Conservation (phyloP, 2,329 filamentous ascomycete species). For the Fusarium lyarnte region DNA sequence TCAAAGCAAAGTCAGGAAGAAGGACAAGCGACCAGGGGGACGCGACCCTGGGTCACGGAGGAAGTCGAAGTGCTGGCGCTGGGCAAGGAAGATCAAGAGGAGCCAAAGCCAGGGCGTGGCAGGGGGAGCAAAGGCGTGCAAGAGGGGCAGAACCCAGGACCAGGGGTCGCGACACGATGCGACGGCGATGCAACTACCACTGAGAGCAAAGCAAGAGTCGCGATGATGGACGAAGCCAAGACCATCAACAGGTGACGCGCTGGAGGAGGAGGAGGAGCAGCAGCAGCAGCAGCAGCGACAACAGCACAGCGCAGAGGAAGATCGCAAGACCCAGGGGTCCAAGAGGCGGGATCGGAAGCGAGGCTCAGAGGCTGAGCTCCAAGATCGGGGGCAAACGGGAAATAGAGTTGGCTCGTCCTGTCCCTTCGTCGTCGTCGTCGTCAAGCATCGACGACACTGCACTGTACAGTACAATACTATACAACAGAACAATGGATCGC, state of each 20-base stretch:
- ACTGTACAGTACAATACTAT: constrained; percentile 9
- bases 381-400: constrained; percentile 28
- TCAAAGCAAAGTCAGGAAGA: constrained; percentile 46
- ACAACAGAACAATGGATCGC: constrained; percentile 20
- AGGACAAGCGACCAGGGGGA: constrained; percentile 43
- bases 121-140: constrained; percentile 38
- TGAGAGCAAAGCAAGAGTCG: constrained; percentile 25
- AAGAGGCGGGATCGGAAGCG: constrained; percentile 33
- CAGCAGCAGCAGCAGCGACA: neutral
- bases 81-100: constrained; percentile 43
- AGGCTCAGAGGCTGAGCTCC: constrained; percentile 22
- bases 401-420: constrained; percentile 25
- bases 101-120: constrained; percentile 40
- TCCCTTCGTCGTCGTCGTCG: constrained; percentile 2
- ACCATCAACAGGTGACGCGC: constrained; percentile 25
- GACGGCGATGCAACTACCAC: constrained; percentile 34
- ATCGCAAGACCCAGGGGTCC: constrained; percentile 23
- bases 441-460: constrained; percentile 35
- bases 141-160: constrained; percentile 40
- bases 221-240: constrained; percentile 38
- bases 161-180: constrained; percentile 41
- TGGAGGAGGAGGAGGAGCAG: neutral
- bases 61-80: constrained; percentile 37
- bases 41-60: constrained; percentile 45
- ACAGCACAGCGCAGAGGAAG: constrained; percentile 1